Evolutionary conservation across 78 protist genomes (phyloP), one percentile per base, ranked within the genome.

Genomic region (Kipferlia bialata): DNA sequence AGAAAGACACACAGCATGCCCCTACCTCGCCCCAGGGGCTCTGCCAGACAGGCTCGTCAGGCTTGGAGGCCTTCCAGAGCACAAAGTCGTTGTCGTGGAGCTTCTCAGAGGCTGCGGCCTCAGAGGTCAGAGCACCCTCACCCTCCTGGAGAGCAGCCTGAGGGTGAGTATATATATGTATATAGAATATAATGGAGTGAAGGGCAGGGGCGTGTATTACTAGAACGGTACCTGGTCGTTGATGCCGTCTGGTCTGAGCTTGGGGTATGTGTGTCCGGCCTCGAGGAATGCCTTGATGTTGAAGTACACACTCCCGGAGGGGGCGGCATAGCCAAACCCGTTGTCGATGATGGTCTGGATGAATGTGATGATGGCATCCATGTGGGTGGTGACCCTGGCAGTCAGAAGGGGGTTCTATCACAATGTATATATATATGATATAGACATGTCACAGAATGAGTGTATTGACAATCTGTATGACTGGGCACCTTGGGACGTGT

Each of bases 321-420:
- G 5, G 44, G 44, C 34, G 18, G 0, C 3, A 60, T 85, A 80
- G 28, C 78, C 89, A 26, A 41, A 71, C 22, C 82, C 84, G 15
- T 71, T 63, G 31, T 48, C 70, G 26, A 62, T 26, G 28, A 85
- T 53, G 28, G 16, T 68, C 66, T 79, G 45, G 59, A 93, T 86
- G 80, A 60, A 92, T 10, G 59, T 66, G 29, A 86, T 53, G 64
- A 95, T 87, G 75, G 90, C 79, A 18, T 87, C 92, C 12, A 95
- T 87, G 72, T 88, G 91, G 45, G 94, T 99, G 38, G 92, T 89
- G 17, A 95, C 97, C 24, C 98, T 77, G 5, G 97, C n/a, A n/a
- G n/a, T n/a, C n/a, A n/a, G n/a, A 34, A n/a, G n/a, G n/a, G n/a
- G n/a, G n/a, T n/a, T n/a, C n/a, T n/a, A n/a, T n/a, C n/a, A n/a